These are phyloP conservation scores for Thermochaetoides thermophila DNA, from an alignment of 495 filamentous ascomycete species.

Conservation along the genomic window DNA sequence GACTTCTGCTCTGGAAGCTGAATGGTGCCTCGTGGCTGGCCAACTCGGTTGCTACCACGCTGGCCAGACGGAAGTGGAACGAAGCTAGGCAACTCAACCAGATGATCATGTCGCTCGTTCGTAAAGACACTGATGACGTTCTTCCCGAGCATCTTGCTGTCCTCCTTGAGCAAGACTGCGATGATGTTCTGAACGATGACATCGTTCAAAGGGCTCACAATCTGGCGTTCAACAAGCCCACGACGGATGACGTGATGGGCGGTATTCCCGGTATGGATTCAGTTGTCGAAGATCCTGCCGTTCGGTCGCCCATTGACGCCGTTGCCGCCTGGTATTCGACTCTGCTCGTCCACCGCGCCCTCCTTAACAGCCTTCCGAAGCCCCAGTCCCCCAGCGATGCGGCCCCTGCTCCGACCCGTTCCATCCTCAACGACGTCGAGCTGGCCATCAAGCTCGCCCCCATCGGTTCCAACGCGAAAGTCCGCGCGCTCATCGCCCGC, in stretches of 20 bases:
- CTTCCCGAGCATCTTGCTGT: constrained; percentile 63
- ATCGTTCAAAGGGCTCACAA: constrained; percentile 83
- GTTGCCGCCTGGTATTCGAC: constrained; percentile 84
- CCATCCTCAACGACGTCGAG: constrained; percentile 39
- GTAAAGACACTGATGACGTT: constrained; percentile 38
- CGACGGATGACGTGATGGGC: constrained; percentile 44
- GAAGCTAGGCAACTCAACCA: constrained; percentile 53
- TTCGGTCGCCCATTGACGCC: constrained; percentile 77
- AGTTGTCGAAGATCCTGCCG: constrained; percentile 74
- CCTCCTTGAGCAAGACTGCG: constrained; percentile 61
- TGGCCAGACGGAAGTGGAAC: constrained; percentile 68
- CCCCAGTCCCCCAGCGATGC: constrained; percentile 13
- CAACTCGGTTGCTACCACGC: constrained; percentile 40
- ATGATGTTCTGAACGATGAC: constrained; percentile 58
- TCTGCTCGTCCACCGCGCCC: constrained; percentile 52
- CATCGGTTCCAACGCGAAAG: constrained; percentile 57
- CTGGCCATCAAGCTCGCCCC: constrained; percentile 65
- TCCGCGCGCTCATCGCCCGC: constrained; percentile 63
- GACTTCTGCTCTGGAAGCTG: constrained; percentile 72
- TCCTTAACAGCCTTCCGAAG: constrained; percentile 42
- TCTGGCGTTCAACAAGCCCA: constrained; percentile 74
- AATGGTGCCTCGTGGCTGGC: constrained; percentile 14
- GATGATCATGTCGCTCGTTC: constrained; percentile 35
- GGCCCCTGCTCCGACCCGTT: constrained; percentile 19
- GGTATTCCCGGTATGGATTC: constrained; percentile 61